phyloP scores from a whole-genome alignment of 768 basidiomycete genomes.

The Rhizopogon vulgaris region DNA sequence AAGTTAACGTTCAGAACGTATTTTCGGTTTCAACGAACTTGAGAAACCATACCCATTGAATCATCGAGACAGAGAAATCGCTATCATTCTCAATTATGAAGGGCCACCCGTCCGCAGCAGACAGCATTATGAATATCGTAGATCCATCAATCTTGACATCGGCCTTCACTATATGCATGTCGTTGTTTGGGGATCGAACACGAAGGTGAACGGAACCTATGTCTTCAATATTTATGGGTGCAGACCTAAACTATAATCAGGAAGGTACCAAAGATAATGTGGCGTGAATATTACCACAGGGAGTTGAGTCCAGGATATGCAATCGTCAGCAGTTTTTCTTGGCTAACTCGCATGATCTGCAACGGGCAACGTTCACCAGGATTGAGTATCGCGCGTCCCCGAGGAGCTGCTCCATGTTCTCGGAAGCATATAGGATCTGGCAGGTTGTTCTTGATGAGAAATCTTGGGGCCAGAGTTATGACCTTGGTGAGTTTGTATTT shows the following conservation, averaged over 20 bases:
- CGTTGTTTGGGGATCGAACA: slow-evolving; percentile 31
- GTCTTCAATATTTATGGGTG: slow-evolving; percentile 87
- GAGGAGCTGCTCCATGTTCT: slow-evolving; percentile 71
- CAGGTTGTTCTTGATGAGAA: slow-evolving; percentile 81
- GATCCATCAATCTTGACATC: slow-evolving; percentile 83
- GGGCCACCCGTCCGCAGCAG: slow-evolving; percentile 70
- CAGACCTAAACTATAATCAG: slow-evolving; percentile 54
- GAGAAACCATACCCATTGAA: slow-evolving; percentile 55
- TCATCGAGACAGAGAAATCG: slow-evolving; percentile 59
- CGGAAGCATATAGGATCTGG: slow-evolving; percentile 67
- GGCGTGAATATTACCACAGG: slow-evolving; percentile 53
- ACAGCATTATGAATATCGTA: slow-evolving; percentile 81
- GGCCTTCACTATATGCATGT: slow-evolving; percentile 55
- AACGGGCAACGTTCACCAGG: slow-evolving; percentile 68
- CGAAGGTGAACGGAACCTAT: slow-evolving; percentile 82
- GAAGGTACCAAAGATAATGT: not conserved
- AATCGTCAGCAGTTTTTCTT: slow-evolving; percentile 73
- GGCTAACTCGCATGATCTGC: slow-evolving; percentile 56
- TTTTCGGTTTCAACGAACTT: not conserved
- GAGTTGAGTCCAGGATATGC: slow-evolving; percentile 83
- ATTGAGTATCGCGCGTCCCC: slow-evolving; percentile 52
- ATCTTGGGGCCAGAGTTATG: slow-evolving; percentile 86
- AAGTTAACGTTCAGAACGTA: not conserved
- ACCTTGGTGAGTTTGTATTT: slow-evolving; percentile 97
- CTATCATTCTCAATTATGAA: slow-evolving; percentile 89